A percentile compares a stretch with the other conserved stretches of the same genome.
Evolutionary conservation across 163 green algal species (phyloP).

Genomic region (Chlorella variabilis): DNA sequence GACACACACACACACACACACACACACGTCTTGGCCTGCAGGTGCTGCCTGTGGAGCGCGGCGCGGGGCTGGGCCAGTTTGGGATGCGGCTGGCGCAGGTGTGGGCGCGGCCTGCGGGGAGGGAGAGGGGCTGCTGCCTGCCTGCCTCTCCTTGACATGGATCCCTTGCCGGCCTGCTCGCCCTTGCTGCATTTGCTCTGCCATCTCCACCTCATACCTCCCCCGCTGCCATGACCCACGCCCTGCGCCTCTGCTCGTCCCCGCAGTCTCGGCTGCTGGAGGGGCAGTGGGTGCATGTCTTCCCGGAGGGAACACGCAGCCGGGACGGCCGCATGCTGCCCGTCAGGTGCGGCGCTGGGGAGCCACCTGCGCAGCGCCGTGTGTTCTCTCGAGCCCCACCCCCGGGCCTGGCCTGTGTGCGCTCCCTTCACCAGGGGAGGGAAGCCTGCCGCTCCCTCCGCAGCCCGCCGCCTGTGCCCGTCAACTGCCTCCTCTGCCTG

Average conservation of each 20-base stretch:
- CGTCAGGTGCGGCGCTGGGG: no score
- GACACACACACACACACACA: no score
- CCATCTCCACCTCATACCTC: neutral
- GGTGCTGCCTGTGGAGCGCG: conserved; percentile 86
- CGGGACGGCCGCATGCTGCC: conserved; percentile 58
- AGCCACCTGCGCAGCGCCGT: no score
- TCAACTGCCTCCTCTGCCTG: no score
- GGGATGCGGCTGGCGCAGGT: conserved; percentile 74
- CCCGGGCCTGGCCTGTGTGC: no score
- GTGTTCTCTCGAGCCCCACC: no score
- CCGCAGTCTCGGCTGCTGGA: conserved; percentile 60
- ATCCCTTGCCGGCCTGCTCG: no score
- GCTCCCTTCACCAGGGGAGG: no score
- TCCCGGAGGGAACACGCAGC: conserved; percentile 83
- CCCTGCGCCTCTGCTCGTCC: neutral
- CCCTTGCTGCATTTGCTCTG: no score
- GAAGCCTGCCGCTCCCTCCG: no score
- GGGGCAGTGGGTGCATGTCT: conserved; percentile 94
- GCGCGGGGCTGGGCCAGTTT: conserved; percentile 79
- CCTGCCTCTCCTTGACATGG: neutral
- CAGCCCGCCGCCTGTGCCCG: no score
- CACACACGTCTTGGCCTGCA: conserved; percentile 6
- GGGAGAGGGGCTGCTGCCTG: no score
- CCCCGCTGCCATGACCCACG: neutral
- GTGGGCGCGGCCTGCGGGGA: neutral